Conservation (phyloP, 805 yeast species). For the Barnettozyma sp. region DNA sequence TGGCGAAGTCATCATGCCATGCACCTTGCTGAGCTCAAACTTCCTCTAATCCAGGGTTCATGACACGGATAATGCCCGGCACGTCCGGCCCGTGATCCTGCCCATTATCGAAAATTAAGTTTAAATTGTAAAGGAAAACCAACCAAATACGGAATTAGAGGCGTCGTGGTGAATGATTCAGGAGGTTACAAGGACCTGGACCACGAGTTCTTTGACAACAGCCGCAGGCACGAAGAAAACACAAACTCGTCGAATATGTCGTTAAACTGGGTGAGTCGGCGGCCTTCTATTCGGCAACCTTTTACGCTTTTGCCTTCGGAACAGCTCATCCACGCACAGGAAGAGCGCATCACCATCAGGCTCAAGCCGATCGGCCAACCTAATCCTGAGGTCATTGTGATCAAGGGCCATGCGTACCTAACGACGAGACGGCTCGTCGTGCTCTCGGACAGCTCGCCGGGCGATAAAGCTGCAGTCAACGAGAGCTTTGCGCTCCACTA, state of each 20-base stretch:
- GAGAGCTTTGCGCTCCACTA: constrained; percentile 36
- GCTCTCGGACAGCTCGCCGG: constrained; percentile 17
- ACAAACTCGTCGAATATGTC: constrained; percentile 19
- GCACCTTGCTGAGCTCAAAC: too few species aligned
- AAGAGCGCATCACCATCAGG: constrained; percentile 12
- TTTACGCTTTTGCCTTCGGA: constrained; percentile 26
- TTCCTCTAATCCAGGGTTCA: too few species aligned
- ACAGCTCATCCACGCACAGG: constrained; percentile 13
- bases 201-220: too few species aligned
- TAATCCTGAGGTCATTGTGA: constrained; percentile 18
- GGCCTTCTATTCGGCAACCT: constrained; percentile 10
- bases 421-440: constrained; percentile 37
- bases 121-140: too few species aligned
- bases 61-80: too few species aligned
- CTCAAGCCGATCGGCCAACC: constrained; percentile 19
- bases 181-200: too few species aligned
- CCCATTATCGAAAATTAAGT: too few species aligned
- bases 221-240: background rate
- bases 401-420: constrained; percentile 34
- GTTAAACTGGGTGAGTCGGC: constrained; percentile 26
- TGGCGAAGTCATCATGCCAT: too few species aligned
- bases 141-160: too few species aligned
- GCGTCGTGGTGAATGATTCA: too few species aligned
- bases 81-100: too few species aligned
- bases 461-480: background rate